These are phyloP conservation scores for Tolypocladium ophioglossoides DNA, from an alignment of 2,329 filamentous ascomycete species.

Conservation along the genomic window DNA sequence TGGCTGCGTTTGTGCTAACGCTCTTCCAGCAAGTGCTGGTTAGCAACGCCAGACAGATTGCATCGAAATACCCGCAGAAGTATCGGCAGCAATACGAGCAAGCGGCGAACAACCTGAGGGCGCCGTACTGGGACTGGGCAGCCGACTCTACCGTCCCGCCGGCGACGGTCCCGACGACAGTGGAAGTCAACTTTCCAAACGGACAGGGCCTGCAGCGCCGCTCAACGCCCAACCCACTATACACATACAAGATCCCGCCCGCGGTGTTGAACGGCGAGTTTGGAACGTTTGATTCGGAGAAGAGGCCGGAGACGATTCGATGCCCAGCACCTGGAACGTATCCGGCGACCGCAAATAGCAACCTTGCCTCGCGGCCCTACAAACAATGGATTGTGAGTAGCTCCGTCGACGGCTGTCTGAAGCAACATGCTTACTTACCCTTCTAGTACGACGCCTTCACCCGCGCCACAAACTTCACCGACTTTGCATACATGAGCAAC, in stretches of 20 bases:
- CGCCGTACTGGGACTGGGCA: constrained; percentile 48
- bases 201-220: constrained; percentile 17
- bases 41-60: constrained; percentile 34
- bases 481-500: constrained; percentile 22
- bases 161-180: constrained; percentile 20
- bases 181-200: constrained; percentile 30
- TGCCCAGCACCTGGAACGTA: constrained; percentile 27
- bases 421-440: background rate
- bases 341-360: constrained; percentile 24
- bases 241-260: constrained; percentile 37
- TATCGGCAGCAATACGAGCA: constrained; percentile 25
- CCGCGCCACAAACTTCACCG: constrained; percentile 21
- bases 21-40: constrained; percentile 35
- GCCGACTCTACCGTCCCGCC: constrained; percentile 28
- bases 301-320: constrained; percentile 27
- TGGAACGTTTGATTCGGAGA: constrained; percentile 11
- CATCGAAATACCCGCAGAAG: constrained; percentile 27
- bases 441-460: constrained; percentile 29
- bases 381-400: constrained; percentile 29
- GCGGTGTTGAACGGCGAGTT: constrained; percentile 26
- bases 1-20: background rate
- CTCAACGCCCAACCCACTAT: constrained; percentile 39
- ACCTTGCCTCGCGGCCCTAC: constrained; percentile 21
- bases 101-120: constrained; percentile 35
- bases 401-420: background rate